Evolutionary conservation across 2,329 filamentous ascomycete genomes (phyloP).

Genomic region (Aspergillus arachidicola): DNA sequence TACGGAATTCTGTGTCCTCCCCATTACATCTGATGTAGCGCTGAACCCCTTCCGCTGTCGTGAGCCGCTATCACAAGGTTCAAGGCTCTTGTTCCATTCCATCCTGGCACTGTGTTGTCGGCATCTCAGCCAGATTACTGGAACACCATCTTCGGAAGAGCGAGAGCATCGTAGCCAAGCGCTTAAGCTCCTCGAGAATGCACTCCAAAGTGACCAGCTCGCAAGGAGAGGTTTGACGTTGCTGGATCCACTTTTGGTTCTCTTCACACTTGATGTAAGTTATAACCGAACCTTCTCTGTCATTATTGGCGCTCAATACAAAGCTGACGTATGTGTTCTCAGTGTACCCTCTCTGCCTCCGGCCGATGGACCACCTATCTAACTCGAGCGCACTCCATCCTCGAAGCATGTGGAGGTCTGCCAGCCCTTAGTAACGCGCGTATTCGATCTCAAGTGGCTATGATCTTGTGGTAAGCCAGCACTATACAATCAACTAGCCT

Average conservation of each 20-base stretch:
- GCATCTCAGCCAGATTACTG: constrained; percentile 31
- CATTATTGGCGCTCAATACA: background rate
- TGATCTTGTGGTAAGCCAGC: constrained; percentile 33
- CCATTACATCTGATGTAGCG: constrained; percentile 34
- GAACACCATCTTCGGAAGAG: constrained; percentile 2
- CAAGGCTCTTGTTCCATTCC: constrained; percentile 33
- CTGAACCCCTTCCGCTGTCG: constrained; percentile 38
- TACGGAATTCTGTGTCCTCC: constrained; percentile 38
- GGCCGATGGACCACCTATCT: constrained; percentile 35
- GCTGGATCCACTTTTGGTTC: constrained; percentile 33
- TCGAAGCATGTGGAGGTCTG: constrained; percentile 24
- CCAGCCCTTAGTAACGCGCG: constrained; percentile 20
- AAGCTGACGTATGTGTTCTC: background rate
- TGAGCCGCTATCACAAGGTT: constrained; percentile 23
- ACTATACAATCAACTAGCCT: rapidly evolving
- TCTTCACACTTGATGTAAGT: constrained; percentile 38
- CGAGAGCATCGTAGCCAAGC: constrained; percentile 22
- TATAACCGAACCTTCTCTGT: background rate
- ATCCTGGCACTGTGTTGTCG: constrained; percentile 32
- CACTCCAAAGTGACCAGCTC: constrained; percentile 11
- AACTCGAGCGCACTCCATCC: constrained; percentile 24
- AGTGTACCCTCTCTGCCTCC: constrained; percentile 39
- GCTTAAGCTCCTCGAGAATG: constrained; percentile 26
- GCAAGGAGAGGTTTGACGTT: constrained; percentile 9
- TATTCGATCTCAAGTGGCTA: constrained; percentile 31